Evolutionary conservation across 371 early-diverging fungal genomes (phyloP).

Genomic region (Blastocladiella emersonii): DNA sequence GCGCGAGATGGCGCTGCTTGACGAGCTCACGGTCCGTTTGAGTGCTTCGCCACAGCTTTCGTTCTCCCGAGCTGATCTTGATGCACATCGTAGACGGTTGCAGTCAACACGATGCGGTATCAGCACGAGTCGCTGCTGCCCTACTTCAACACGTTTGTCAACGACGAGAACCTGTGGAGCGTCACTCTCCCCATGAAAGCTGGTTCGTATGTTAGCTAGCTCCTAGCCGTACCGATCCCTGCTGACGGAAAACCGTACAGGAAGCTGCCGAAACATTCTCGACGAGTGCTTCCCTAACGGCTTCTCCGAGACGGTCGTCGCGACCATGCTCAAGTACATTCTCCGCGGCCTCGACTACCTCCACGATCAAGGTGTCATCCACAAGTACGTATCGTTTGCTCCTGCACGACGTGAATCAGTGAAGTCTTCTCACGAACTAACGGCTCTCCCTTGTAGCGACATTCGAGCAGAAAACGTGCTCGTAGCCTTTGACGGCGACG

Average conservation of each 20-base stretch:
- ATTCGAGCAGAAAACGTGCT: constrained; percentile 35
- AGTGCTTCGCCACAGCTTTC: background rate
- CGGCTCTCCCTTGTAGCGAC: constrained; percentile 16
- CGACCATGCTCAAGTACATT: constrained; percentile 31
- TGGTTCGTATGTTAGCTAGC: constrained; percentile 10
- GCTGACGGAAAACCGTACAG: constrained; percentile 6
- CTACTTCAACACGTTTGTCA: constrained; percentile 27
- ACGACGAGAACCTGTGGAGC: constrained; percentile 36
- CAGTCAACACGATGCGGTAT: constrained; percentile 24
- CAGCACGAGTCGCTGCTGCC: constrained; percentile 31
- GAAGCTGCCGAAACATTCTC: constrained; percentile 25
- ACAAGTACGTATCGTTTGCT: constrained; percentile 21
- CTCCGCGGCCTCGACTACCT: constrained; percentile 30
- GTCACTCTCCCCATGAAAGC: constrained; percentile 30
- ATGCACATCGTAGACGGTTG: constrained; percentile 13
- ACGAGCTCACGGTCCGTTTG: constrained; percentile 25
- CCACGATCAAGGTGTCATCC: constrained; percentile 34
- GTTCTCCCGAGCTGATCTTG: background rate
- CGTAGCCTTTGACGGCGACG: constrained; percentile 26
- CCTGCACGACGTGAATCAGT: too few species aligned
- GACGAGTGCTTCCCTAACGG: constrained; percentile 30
- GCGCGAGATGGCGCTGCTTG: constrained; percentile 29
- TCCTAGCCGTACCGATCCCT: background rate
- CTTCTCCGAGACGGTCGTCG: constrained; percentile 24
- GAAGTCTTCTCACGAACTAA: too few species aligned